Percentiles rank a stretch among this genome's conserved stretches.
These are phyloP conservation scores for Spirogloea muscicola DNA, from an alignment of 139 green algal species.

Conservation along the genomic window DNA sequence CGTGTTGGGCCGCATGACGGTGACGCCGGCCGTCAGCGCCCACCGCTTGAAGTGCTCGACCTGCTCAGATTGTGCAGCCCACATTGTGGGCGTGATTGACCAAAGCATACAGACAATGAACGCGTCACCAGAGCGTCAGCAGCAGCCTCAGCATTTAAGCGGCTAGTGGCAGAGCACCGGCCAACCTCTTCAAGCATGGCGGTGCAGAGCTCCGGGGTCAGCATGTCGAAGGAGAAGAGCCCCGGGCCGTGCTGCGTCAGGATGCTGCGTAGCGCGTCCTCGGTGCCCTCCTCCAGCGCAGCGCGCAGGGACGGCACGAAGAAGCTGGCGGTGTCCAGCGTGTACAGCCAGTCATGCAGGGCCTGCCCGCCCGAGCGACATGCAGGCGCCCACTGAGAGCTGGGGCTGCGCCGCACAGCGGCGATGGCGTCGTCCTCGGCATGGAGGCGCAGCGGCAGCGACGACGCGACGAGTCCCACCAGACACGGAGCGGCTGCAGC, in stretches of 20 bases:
- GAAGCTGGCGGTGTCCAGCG: not conserved
- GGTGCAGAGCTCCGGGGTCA: slow-evolving; percentile 2
- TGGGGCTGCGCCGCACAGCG: not conserved
- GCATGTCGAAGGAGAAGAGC: slow-evolving; percentile 2
- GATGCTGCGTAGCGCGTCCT: not conserved
- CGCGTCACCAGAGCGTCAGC: not conserved
- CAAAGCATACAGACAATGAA: not conserved
- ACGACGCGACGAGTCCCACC: not conserved
- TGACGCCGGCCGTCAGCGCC: not conserved
- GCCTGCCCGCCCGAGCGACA: too few species aligned
- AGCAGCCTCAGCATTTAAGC: not conserved
- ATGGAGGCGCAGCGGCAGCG: not conserved
- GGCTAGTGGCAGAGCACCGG: too few species aligned
- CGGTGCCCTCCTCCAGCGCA: not conserved
- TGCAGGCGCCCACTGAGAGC: not conserved
- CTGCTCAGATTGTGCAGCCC: not conserved
- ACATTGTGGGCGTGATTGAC: not conserved
- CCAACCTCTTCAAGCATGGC: slow-evolving; percentile 13
- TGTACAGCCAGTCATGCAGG: slow-evolving; percentile 4
- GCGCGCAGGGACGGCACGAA: not conserved
- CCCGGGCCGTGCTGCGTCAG: slow-evolving; percentile 5
- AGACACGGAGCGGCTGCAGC: not conserved
- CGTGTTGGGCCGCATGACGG: slow-evolving; percentile 20
- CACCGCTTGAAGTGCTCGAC: slow-evolving; percentile 16
- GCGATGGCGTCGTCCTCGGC: too few species aligned